Percentiles rank a stretch among this genome's conserved stretches.
phyloP scores from a whole-genome alignment of 2,329 filamentous ascomycete genomes.

The Epichloe coenophiala region DNA sequence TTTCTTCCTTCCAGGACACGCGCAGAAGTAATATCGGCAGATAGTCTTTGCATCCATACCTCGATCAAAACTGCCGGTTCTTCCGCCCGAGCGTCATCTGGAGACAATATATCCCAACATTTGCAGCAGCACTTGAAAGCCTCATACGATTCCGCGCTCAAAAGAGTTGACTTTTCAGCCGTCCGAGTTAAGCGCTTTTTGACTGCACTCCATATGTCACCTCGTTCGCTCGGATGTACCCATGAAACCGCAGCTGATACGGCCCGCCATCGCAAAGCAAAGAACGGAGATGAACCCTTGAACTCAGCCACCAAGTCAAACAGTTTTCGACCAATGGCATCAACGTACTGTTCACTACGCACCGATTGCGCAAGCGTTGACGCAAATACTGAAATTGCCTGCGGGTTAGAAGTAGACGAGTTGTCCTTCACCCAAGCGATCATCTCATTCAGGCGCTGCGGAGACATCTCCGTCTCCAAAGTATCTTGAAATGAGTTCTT shows the following conservation, averaged over 20 bases:
- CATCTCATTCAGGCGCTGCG: constrained; percentile 29
- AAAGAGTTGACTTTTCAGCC: constrained; percentile 18
- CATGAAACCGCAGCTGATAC: constrained; percentile 23
- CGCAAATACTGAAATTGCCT: constrained; percentile 27
- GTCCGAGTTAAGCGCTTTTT: constrained; percentile 20
- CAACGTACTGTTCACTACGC: constrained; percentile 26
- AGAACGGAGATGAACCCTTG: constrained; percentile 16
- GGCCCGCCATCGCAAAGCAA: constrained; percentile 28
- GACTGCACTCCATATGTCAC: constrained; percentile 20
- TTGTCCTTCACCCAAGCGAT: constrained; percentile 28
- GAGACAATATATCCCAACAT: constrained; percentile 25
- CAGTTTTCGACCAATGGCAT: constrained; percentile 26
- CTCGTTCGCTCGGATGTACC: constrained; percentile 16
- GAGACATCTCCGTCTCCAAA: constrained; percentile 30
- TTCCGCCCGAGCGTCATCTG: constrained; percentile 17
- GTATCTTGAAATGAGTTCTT: constrained; percentile 10
- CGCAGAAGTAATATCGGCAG: constrained; percentile 15
- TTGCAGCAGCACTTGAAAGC: constrained; percentile 26
- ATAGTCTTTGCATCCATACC: constrained; percentile 20
- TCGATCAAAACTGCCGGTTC: constrained; percentile 20
- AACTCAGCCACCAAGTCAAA: constrained; percentile 21
- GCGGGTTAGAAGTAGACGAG: constrained; percentile 16
- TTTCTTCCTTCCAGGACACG: constrained; percentile 12
- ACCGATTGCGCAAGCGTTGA: constrained; percentile 30
- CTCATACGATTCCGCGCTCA: constrained; percentile 24